These are phyloP conservation scores for Psidium guajava DNA, from an alignment of 345 rosid genomes.

Conservation along the genomic window DNA sequence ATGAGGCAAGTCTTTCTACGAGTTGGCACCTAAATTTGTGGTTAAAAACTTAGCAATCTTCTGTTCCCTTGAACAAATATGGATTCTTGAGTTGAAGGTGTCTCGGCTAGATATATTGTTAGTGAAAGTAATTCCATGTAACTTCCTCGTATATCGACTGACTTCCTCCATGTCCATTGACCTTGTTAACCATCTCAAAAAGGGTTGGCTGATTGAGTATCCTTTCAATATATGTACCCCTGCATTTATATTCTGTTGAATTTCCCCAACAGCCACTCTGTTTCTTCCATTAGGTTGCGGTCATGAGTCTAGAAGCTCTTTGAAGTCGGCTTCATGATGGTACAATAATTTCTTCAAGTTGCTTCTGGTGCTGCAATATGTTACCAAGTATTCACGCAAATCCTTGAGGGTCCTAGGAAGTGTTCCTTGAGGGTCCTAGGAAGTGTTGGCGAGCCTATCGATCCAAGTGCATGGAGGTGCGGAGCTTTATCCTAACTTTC, in stretches of 20 bases:
- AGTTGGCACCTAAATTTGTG: conserved; percentile 1
- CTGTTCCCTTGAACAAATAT: not conserved
- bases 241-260: not conserved
- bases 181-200: not conserved
- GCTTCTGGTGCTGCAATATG: conserved; percentile 46
- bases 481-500: conserved; percentile 5
- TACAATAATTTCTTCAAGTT: not conserved
- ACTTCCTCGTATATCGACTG: not conserved
- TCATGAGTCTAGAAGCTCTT: not conserved
- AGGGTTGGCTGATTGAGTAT: not conserved
- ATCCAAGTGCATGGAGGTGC: conserved; percentile 99
- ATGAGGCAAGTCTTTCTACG: conserved; percentile 39
- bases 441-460: conserved; percentile 99
- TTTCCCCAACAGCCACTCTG: not conserved
- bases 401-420: conserved; percentile 93
- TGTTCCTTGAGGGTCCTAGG: no score
- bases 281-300: not conserved
- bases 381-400: conserved; percentile 74
- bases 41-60: not conserved
- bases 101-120: not conserved
- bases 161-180: not conserved
- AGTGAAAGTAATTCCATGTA: not conserved
- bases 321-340: not conserved
- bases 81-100: not conserved
- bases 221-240: not conserved